phyloP scores from a whole-genome alignment of 2,329 filamentous ascomycete species.

The Pseudopyrenochaeta lycopersici region DNA sequence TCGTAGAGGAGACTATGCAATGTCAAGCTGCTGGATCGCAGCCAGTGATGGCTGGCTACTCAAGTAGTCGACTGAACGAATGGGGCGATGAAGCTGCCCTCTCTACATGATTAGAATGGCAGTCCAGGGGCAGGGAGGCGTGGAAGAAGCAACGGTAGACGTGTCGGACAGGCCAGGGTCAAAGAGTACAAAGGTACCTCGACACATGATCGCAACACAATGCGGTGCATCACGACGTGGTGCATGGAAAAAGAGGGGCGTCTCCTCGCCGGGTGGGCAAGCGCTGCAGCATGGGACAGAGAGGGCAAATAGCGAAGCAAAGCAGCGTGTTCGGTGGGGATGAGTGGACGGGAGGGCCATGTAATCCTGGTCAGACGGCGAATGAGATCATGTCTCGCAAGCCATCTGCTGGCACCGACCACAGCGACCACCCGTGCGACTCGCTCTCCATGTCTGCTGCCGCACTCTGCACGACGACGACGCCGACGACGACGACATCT shows the following conservation, averaged over 20 bases:
- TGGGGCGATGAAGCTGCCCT: too few species aligned
- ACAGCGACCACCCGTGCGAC: not conserved
- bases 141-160: too few species aligned
- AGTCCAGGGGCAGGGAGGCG: too few species aligned
- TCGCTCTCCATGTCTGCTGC: not conserved
- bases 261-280: not conserved
- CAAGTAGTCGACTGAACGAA: too few species aligned
- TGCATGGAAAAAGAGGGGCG: slow-evolving; percentile 17
- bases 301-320: slow-evolving; percentile 4
- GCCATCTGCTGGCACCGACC: not conserved
- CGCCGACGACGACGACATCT: too few species aligned
- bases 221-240: slow-evolving; percentile 24
- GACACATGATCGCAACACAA: slow-evolving; percentile 28
- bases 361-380: slow-evolving; percentile 5
- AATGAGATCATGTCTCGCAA: slow-evolving; percentile 11
- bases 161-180: too few species aligned
- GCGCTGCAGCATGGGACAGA: slow-evolving; percentile 12
- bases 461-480: too few species aligned
- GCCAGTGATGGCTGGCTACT: too few species aligned
- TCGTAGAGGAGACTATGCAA: too few species aligned
- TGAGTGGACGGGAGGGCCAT: slow-evolving; percentile 6
- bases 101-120: too few species aligned
- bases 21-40: too few species aligned
- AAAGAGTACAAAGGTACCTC: slow-evolving; percentile 5
- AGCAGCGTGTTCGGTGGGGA: slow-evolving; percentile 7